Conservation (phyloP, 352 stramenopile species). For the Phytopythium chamaehyphon region DNA sequence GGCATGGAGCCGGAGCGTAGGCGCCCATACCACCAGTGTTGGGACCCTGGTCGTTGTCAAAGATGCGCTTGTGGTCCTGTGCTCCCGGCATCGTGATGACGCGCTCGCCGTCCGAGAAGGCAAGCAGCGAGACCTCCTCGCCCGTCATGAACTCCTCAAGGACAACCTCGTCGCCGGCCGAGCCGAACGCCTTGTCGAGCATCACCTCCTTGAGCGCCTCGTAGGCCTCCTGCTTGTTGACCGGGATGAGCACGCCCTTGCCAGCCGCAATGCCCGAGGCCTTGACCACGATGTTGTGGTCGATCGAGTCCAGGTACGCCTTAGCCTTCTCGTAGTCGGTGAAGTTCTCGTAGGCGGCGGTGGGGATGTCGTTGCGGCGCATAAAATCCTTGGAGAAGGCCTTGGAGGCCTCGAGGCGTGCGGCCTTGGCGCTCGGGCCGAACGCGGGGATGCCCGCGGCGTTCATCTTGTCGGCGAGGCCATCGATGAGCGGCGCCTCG, state of each 20-base stretch:
- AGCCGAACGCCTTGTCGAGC: constrained; percentile 95
- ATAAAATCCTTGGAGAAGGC: constrained; percentile 99
- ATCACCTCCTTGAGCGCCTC: constrained; percentile 96
- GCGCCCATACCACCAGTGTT: constrained; percentile 99
- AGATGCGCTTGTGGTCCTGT: constrained; percentile 99
- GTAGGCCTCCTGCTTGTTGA: constrained; percentile 90
- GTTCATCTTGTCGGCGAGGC: constrained; percentile 94
- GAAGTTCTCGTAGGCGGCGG: constrained; percentile 97
- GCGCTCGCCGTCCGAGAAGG: constrained; percentile 96
- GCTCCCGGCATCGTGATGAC: constrained; percentile 95
- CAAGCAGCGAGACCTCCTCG: constrained; percentile 97
- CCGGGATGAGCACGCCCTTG: constrained; percentile 98
- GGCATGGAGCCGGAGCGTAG: constrained; percentile 96
- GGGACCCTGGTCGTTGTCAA: constrained; percentile 95
- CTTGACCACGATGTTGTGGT: constrained; percentile 98
- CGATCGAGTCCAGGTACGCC: constrained; percentile 91
- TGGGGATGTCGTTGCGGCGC: constrained; percentile 95
- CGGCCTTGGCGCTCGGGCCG: constrained; percentile 93
- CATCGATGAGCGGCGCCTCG: constrained; percentile 95
- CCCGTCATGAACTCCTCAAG: constrained; percentile 98
- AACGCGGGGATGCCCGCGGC: constrained; percentile 93
- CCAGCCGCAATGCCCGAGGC: constrained; percentile 98
- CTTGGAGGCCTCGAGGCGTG: constrained; percentile 98
- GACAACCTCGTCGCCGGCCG: constrained; percentile 95
- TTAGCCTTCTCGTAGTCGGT: constrained; percentile 88